Evolutionary conservation across 2,329 filamentous ascomycete species (phyloP), one percentile per base, ranked within the genome.

Genomic region (Tolypocladium ovalisporum): DNA sequence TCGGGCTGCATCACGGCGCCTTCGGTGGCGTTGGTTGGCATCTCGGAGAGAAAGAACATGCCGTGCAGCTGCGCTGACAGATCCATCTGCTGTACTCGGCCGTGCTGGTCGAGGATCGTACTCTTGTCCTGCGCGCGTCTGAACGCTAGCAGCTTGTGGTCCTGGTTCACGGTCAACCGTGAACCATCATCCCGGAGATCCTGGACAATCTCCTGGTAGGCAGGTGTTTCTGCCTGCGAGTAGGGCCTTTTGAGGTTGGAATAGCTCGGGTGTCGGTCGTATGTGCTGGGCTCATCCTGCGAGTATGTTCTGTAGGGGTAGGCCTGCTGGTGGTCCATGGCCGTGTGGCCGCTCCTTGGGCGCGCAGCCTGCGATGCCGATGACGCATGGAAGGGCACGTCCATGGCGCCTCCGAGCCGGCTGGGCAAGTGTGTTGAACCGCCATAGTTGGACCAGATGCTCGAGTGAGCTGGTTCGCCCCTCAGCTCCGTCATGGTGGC

Each of bases 21-120:
- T 62, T 87, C 83, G 62, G 71, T 77, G 56, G 77, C 75, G 60
- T 79, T 84, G 66, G 86, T 81, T 1, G 87, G 86, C 75, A 88
- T 88, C 69, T 93, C 89, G 35, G 89, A 90, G 36, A 93, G 77
- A 70, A 93, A 93, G 76, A 93, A 93, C 88, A 93, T 92, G 75
- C 89, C 89, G 68, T 92, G 88, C 35, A 93, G 83, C 73, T 93
- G 88, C 19, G 89, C 88, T 9, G 81, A 80, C 40, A 85, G 71
- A 62, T 84, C 82, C n/a, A 85, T 75, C 63, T 83, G 79, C 66
- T 83, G 81, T 62, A 84, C 78, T 49, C 79, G 78, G 49, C 81
- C 81, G 66, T 83, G 80, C 61, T 78, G 75, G 65, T 85, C 81
- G 59, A 84, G 75, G 54, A 84, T 77, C 44, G 81, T 83, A 70